Conservation (phyloP, 352 stramenopile species). For the Phytophthora hibernalis region DNA sequence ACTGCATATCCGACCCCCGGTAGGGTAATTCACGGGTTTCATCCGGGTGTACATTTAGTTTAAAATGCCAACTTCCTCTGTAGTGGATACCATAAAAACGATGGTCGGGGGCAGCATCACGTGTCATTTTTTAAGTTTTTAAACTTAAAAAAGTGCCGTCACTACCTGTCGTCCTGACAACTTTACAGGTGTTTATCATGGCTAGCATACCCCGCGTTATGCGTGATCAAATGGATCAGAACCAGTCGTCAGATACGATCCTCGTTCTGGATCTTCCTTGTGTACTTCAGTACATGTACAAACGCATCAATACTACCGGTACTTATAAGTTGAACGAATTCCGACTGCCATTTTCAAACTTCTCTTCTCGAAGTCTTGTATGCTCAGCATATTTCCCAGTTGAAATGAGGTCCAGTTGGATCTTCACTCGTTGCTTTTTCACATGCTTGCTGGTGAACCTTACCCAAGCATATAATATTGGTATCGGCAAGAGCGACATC, state of each 20-base stretch:
- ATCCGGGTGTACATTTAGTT: no score
- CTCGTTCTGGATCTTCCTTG: neutral
- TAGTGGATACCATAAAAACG: no score
- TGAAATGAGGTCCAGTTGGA: neutral
- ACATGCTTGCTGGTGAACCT: neutral
- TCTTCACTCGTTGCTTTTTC: neutral
- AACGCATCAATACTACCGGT: no score
- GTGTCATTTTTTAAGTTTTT: no score
- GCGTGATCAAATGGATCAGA: neutral
- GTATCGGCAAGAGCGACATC: conserved; percentile 4
- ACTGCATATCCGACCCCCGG: no score
- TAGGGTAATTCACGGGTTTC: no score
- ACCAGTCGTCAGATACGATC: neutral
- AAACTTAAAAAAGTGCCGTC: no score
- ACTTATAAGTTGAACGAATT: no score
- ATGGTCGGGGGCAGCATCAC: no score
- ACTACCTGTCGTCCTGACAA: no score
- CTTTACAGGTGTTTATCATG: neutral
- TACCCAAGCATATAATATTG: neutral
- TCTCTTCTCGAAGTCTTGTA: neutral
- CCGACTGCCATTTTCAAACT: neutral
- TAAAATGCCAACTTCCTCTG: no score
- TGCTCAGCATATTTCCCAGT: neutral
- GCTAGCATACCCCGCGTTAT: neutral
- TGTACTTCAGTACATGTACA: no score